Conservation (phyloP, 2,329 filamentous ascomycete genomes). For the Celoporthe dispersa region DNA sequence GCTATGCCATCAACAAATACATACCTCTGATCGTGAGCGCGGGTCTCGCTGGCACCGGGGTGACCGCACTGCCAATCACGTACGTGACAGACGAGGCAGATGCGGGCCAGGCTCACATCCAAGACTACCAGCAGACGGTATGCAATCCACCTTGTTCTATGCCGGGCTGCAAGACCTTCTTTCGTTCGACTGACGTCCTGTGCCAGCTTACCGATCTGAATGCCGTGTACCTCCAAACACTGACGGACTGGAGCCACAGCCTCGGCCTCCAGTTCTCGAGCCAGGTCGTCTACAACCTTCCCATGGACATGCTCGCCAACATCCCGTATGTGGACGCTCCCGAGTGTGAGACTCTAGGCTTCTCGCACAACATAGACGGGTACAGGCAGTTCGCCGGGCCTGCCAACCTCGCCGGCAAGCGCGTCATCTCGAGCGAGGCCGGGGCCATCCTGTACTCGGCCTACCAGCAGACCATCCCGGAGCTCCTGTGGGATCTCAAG, state of each 20-base stretch:
- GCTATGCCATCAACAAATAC: slow-evolving; percentile 41
- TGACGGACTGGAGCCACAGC: slow-evolving; percentile 36
- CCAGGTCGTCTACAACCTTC: slow-evolving; percentile 47
- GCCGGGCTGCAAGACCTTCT: not conserved
- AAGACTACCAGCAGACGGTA: slow-evolving; percentile 29
- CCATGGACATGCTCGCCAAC: slow-evolving; percentile 46
- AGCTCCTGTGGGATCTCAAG: slow-evolving; percentile 43
- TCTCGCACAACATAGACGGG: slow-evolving; percentile 42
- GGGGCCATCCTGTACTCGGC: slow-evolving; percentile 36
- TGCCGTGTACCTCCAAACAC: slow-evolving; percentile 20
- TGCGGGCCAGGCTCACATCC: slow-evolving; percentile 23
- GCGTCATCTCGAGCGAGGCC: slow-evolving; percentile 46
- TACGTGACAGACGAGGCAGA: slow-evolving; percentile 26
- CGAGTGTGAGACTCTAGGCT: slow-evolving; percentile 46
- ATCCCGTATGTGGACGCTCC: slow-evolving; percentile 45
- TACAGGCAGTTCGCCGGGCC: slow-evolving; percentile 47
- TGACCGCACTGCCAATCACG: not conserved
- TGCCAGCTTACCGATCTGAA: slow-evolving; percentile 34
- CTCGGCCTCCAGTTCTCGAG: slow-evolving; percentile 43
- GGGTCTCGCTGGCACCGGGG: not conserved
- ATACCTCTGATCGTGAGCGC: slow-evolving; percentile 40
- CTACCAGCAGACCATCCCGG: slow-evolving; percentile 35
- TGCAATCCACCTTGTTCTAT: not conserved
- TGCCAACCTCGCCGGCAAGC: slow-evolving; percentile 43
- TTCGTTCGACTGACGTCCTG: not conserved